These are phyloP conservation scores for Arthrobotrys megalospora DNA, from an alignment of 2,329 filamentous ascomycete species.

Conservation along the genomic window DNA sequence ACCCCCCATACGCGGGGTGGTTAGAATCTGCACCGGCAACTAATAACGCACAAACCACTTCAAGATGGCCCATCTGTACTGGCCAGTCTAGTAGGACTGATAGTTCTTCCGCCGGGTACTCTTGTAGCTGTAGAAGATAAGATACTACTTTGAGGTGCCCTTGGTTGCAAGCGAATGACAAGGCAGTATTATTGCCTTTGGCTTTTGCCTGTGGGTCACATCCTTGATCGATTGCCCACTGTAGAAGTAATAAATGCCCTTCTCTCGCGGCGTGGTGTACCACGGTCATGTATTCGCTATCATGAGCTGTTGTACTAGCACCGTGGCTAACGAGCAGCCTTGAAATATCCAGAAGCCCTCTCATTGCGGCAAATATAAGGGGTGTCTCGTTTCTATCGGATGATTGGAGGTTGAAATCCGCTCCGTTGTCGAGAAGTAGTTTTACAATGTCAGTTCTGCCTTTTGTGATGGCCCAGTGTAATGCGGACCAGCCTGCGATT, in stretches of 20 bases:
- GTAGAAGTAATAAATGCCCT: conserved; percentile 23
- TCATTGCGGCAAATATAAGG: conserved; percentile 24
- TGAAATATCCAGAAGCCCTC: conserved; percentile 35
- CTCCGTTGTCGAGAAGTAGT: conserved; percentile 29
- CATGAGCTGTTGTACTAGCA: conserved; percentile 10
- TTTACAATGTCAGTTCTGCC: conserved; percentile 5
- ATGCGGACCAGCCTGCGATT: conserved; percentile 16
- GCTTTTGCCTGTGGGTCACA: conserved; percentile 24
- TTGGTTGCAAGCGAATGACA: conserved; percentile 6
- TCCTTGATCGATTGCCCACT: conserved; percentile 21
- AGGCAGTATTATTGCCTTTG: conserved; percentile 5
- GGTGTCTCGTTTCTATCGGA: conserved; percentile 9
- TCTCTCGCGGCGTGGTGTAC: conserved; percentile 25
- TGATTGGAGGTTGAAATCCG: conserved; percentile 5
- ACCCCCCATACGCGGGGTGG: neutral
- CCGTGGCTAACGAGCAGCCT: conserved; percentile 17
- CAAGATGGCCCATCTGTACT: conserved; percentile 18
- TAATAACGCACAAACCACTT: conserved; percentile 10
- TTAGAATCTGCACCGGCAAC: conserved; percentile 26
- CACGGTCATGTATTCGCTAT: conserved; percentile 13
- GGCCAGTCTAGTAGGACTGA: conserved; percentile 19
- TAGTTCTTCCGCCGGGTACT: conserved; percentile 9
- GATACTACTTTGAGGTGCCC: conserved; percentile 3
- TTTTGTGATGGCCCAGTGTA: conserved; percentile 33
- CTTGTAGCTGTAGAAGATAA: conserved; percentile 16